A percentile compares a stretch with the other conserved stretches of the same genome.
Conservation (phyloP, 306 rosid species). For the Vigna hirtella region DNA sequence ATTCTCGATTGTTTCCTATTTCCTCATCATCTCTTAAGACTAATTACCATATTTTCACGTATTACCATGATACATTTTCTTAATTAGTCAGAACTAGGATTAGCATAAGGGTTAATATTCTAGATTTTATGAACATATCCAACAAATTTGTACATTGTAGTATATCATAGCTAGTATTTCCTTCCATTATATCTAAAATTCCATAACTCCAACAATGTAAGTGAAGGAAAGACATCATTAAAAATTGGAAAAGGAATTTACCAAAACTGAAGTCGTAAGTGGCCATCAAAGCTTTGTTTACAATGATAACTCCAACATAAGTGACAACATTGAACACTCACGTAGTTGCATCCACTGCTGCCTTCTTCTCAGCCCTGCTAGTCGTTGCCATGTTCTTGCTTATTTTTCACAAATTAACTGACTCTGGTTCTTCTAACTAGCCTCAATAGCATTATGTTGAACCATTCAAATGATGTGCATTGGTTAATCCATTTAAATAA, state of each 20-base stretch:
- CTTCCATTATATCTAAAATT: not conserved
- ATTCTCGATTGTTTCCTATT: not conserved
- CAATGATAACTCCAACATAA: constrained; percentile 87
- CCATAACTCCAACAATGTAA: constrained; percentile 10
- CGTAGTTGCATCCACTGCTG: constrained; percentile 78
- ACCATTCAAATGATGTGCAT: constrained; percentile 34
- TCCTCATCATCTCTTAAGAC: not conserved
- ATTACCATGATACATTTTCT: not conserved
- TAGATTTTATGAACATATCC: not conserved
- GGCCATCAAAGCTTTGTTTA: constrained; percentile 92
- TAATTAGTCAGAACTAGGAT: not conserved
- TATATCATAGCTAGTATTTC: not conserved
- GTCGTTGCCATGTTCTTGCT: constrained; percentile 59
- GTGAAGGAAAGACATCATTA: constrained; percentile 23
- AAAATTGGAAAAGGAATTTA: constrained; percentile 39
- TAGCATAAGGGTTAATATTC: not conserved
- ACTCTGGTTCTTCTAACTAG: constrained; percentile 41
- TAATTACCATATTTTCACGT: not conserved
- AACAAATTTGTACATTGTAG: not conserved
- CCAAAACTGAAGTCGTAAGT: constrained; percentile 90
- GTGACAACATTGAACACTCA: constrained; percentile 95
- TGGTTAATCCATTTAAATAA: constrained; percentile 34
- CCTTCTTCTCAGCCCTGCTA: constrained; percentile 81
- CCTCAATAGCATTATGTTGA: constrained; percentile 40
- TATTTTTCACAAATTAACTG: constrained; percentile 38